phyloP scores from a whole-genome alignment of 2,329 filamentous ascomycete genomes.

The Stagonosporopsis chrysanthemi region DNA sequence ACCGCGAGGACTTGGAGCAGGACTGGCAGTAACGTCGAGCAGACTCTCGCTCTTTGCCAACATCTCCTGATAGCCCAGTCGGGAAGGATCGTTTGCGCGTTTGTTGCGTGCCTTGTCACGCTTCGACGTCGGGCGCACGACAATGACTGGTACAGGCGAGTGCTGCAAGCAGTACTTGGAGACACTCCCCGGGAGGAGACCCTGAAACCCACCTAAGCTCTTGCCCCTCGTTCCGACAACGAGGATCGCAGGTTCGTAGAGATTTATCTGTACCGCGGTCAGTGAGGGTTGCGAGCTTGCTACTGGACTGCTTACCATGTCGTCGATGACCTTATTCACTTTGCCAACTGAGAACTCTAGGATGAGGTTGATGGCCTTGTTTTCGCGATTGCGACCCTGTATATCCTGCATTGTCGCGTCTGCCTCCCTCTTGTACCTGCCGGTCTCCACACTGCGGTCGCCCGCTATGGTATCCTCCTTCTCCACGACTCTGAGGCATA shows the following conservation, averaged over 20 bases:
- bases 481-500: constrained; percentile 87
- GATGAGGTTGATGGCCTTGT: constrained; percentile 84
- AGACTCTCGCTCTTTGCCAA: constrained; percentile 70
- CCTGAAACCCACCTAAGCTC: constrained; percentile 84
- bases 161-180: constrained; percentile 96
- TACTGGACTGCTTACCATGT: constrained; percentile 67
- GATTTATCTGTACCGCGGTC: constrained; percentile 71
- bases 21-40: constrained; percentile 54
- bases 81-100: constrained; percentile 75
- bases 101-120: constrained; percentile 90
- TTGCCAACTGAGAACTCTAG: constrained; percentile 90
- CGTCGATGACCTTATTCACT: constrained; percentile 87
- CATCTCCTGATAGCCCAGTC: constrained; percentile 80
- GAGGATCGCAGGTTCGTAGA: constrained; percentile 90
- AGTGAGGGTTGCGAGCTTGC: constrained; percentile 11
- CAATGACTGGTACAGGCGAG: constrained; percentile 90
- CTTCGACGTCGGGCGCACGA: constrained; percentile 86
- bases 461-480: constrained; percentile 76
- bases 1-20: constrained; percentile 50
- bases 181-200: constrained; percentile 84
- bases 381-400: constrained; percentile 78
- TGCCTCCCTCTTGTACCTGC: constrained; percentile 78
- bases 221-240: constrained; percentile 89
- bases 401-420: constrained; percentile 76
- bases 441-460: constrained; percentile 67